Base-by-base conservation (phyloP, 768 basidiomycete genomes). In the Trametes elegans region DNA sequence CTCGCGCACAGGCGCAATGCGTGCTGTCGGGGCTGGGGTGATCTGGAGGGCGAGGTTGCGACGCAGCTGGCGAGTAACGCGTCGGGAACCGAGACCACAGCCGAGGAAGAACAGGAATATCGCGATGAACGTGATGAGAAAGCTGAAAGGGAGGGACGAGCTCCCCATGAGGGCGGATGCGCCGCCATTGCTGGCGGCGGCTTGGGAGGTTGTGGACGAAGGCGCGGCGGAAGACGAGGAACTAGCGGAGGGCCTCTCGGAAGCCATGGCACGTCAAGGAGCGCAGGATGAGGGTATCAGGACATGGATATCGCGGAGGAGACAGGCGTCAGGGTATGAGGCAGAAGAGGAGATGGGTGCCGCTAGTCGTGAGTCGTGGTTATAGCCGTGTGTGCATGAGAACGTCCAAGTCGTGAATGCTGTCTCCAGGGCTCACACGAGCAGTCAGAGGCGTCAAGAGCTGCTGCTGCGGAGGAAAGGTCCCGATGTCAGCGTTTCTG, bases 91-190 rank as follows among this genome's bases (percentile, higher is more conserved):
- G n/a, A 68, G 57, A 23, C 67, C 67, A 28, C 65, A 60, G 14
- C 60, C 63, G 45, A 68, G 61, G 58, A 68, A 66, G 51, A 62
- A 63, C 35, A 68, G 61, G 49, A 68, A 68, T 21, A 68, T 56
- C 19, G 67, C 67, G 46, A 68, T 55, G 51, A 68, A 66, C 31
- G 67, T 63, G 57, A 68, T 61, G 50, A 68, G 65, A 53, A 68
- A 66, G 65, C 65, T 66, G 57, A 68, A 68, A 27, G 67, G 67
- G 11, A 68, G 61, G 11, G 64, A 61, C n/a, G 58, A 60, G 45
- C 24, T 45, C 34, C 55, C 42, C 23, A 28, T 55, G 29, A 57
- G 43, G 26, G 19, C 19, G 14, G 43, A 39, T 48, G 29, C n/a
- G 45, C 43, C 23, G 31, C 31, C 24, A 28, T 38, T 19, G 24